Base-by-base conservation (phyloP, 1,284 basidiomycete species). In the Tilletia setariae region DNA sequence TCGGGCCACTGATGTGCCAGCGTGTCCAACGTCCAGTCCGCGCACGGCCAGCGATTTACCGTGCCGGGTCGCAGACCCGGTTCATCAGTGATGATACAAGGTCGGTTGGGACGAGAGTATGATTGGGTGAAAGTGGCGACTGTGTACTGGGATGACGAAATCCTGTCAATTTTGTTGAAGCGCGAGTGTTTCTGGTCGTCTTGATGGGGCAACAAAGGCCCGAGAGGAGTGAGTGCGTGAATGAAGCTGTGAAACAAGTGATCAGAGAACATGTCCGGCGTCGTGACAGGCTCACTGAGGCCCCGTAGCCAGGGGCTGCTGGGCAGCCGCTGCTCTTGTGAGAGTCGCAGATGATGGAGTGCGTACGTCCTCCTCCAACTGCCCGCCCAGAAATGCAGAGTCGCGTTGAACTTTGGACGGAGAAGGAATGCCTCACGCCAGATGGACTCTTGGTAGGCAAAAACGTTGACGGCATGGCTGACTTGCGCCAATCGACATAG, bases 351-450 rank as follows among this genome's bases (percentile, higher is more conserved):
- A 53, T 71, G 69, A n/a, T 67, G 65, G 40, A 70, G 56, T 3
- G 66, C 72, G 32, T 72, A 79, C 40, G 77, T 76, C 23, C 69
- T 70, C 61, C 76, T 77, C 79, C 79, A 80, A 67, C 74, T 79
- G 25, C 78, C 79, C n/a, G 68, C 70, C 79, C 79, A 80, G 2
- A 66, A 59, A 42, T 67, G 67, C 61, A 79, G 70, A 30, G 67
- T 66, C n/a, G 73, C 76, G 15, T 72, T 49, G 56, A 74, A 75
- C 32, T 63, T 40, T 4, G 25, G 56, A 32, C 56, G 28, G 28
- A 67, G 44, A 13, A 78, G 42, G 65, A 75, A 76, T 16, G 72
- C 63, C 11, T 79, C 76, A 15, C 74, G 72, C 79, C 79, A 80
- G 19, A 76, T 65, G 0, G 68, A 63, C 70, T 79, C 61, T 68